Conservation (phyloP, 192 early-diverging fungal genomes). For the Podila horticola region DNA sequence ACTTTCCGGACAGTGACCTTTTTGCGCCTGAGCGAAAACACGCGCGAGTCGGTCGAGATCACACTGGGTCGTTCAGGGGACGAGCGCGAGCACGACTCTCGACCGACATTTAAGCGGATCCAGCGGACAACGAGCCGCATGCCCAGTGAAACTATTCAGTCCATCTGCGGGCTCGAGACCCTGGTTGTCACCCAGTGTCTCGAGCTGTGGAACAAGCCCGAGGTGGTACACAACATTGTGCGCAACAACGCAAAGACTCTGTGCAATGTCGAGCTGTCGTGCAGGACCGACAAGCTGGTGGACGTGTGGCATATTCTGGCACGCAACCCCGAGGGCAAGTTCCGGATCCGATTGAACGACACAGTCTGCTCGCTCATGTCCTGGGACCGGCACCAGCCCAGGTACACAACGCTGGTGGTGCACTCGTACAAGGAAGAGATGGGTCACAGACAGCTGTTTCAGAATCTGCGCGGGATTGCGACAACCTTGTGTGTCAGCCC, state of each 20-base stretch:
- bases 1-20: not conserved
- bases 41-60: not conserved
- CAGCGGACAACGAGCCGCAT: conserved; percentile 4
- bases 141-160: not conserved
- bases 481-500: not conserved
- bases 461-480: not conserved
- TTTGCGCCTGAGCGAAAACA: not conserved
- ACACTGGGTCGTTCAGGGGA: not conserved
- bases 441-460: not conserved
- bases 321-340: not conserved
- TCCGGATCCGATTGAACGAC: not conserved
- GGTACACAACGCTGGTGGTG: not conserved
- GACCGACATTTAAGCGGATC: not conserved
- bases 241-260: conserved; percentile 19
- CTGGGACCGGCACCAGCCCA: not conserved
- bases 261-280: conserved; percentile 15
- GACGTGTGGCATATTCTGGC: conserved; percentile 12
- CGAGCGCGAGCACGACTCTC: not conserved
- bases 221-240: conserved; percentile 12
- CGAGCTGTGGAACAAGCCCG: conserved; percentile 8
- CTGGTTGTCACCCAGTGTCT: conserved; percentile 6
- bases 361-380: not conserved
- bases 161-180: conserved; percentile 7
- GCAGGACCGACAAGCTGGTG: conserved; percentile 6
- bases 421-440: not conserved